Conservation (phyloP, 2,329 filamentous ascomycete species). For the Fusarium cyanostomum region DNA sequence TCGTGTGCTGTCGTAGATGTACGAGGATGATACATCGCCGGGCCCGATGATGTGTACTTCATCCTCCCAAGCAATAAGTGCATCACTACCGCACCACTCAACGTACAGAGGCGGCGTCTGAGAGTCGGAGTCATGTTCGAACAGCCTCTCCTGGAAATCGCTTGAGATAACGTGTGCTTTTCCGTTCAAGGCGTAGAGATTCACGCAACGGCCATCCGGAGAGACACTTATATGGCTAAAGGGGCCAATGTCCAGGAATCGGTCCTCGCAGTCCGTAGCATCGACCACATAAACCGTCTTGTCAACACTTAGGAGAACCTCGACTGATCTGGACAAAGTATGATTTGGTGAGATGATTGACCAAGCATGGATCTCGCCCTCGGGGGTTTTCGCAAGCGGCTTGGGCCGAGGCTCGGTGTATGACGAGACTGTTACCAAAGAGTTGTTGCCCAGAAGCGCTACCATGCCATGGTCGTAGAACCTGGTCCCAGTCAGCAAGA, state of each 20-base stretch:
- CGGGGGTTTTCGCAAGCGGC: conserved; percentile 77
- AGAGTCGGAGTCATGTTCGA: conserved; percentile 89
- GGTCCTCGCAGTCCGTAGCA: conserved; percentile 88
- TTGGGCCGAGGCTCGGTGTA: conserved; percentile 93
- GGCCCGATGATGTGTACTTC: conserved; percentile 95
- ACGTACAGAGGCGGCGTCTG: conserved; percentile 87
- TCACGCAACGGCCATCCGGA: conserved; percentile 87
- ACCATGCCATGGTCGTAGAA: conserved; percentile 96
- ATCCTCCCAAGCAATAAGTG: conserved; percentile 96
- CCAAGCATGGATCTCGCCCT: conserved; percentile 87
- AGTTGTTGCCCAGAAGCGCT: conserved; percentile 87
- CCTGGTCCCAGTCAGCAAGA: conserved; percentile 41
- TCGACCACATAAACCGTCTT: conserved; percentile 89
- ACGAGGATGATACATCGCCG: conserved; percentile 76
- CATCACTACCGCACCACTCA: conserved; percentile 96
- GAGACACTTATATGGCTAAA: conserved; percentile 92
- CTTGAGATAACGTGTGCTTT: conserved; percentile 93
- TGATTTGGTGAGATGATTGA: conserved; percentile 86
- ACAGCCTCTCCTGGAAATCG: conserved; percentile 91
- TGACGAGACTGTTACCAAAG: conserved; percentile 83
- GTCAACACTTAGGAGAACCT: conserved; percentile 86
- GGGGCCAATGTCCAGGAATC: conserved; percentile 88
- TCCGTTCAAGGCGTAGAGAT: conserved; percentile 85
- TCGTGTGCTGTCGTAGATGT: conserved; percentile 89
- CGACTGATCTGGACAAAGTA: conserved; percentile 90